Base-by-base conservation (phyloP, 2,329 filamentous ascomycete species). In the Alternaria hordeiaustralica region DNA sequence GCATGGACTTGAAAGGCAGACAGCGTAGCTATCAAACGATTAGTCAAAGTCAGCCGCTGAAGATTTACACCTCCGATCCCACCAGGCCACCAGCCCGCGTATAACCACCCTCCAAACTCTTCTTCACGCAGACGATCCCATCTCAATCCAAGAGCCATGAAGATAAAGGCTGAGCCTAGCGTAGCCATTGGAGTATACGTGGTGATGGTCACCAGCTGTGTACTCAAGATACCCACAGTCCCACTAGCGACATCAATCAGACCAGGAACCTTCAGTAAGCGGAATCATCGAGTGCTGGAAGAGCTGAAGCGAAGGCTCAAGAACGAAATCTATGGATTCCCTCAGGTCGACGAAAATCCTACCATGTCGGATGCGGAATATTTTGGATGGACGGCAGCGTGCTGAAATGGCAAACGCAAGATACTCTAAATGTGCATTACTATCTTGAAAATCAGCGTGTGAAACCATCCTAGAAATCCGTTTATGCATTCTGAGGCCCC, bases 401-500 rank as follows among this genome's bases (percentile, higher is more conserved):
- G 13, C 23, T 41, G 8, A 28, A 13, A 33, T 20, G 43, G 13
- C 20, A 18, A 5, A n/a, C 18, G 23, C 7, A 18, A 10, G 18
- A 43, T 4, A 20, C 10, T 2, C 5, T 30, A 26, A 15, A 28
- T 36, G 11, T 41, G 26, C 5, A 36, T 57, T 25, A 49, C 28
- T 36, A 20, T n/a, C 30, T 33, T 33, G 4, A 15, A 18, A 3
- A 33, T n/a, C 11, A 11, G 30, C 3, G n/a, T 5, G 11, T 51
- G 4, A 3, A 21, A 15, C 6, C 9, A 1, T 23, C 3, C 12
- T 23, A 41, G 25, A 21, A 12, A 6, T 3, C 15, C 23, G 11
- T 58, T 63, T 65, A 73, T 54, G 67, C 62, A 55, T 73, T 67
- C 45, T 74, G 67, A 4, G 68, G 61, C 0, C 81, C 83, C 83